Evolutionary conservation across 2,329 filamentous ascomycete genomes (phyloP), one percentile per base, ranked within the genome.

Genomic region (Torrubiellomyces zombiae): DNA sequence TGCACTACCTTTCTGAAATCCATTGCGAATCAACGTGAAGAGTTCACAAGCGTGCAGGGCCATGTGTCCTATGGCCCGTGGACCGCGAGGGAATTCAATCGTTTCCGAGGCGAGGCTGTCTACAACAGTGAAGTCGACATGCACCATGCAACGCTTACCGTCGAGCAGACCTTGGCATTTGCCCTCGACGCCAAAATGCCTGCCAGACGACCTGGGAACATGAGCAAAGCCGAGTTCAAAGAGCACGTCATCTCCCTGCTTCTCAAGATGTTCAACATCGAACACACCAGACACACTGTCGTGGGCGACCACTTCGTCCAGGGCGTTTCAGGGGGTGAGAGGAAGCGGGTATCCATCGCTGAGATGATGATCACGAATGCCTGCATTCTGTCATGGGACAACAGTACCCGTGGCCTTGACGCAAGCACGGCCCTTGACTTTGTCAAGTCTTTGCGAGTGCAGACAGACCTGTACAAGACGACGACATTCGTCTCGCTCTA

Each of bases 261-360:
- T 30, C 58, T 93, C 25, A 81, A 80, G 42, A 89, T 91, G 78
- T 91, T 93, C 60, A 89, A 86, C 44, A 92, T 93, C 27, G 77
- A 85, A 47, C 82, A 93, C 48, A 91, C 82, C 0, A 66, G 70
- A 25, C 67, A 83, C 44, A 94, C 85, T 0, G 70, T 86, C 16
- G 81, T 93, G 14, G 85, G 85, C 6, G 77, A 89, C 33, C 67
- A 70, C 1, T 82, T 86, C 33, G 65, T 89, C 12, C 73, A 79
- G 25, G 83, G 82, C 45, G 63, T 91, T 1, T 81, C 72, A 22
- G 82, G 78, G 32, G 79, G 75, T 28, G 80, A 86, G 51, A 60
- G 76, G 28, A 82, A 82, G 53, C 72, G 78, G 33, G 79, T 85
- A 6, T 78, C 73, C 13, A 86, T 91, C 32, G 77, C 78, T 1